A percentile compares a stretch with the other conserved stretches of the same genome.
Conservation (phyloP, 2,329 filamentous ascomycete genomes). For the Tolypocladium amazonense region DNA sequence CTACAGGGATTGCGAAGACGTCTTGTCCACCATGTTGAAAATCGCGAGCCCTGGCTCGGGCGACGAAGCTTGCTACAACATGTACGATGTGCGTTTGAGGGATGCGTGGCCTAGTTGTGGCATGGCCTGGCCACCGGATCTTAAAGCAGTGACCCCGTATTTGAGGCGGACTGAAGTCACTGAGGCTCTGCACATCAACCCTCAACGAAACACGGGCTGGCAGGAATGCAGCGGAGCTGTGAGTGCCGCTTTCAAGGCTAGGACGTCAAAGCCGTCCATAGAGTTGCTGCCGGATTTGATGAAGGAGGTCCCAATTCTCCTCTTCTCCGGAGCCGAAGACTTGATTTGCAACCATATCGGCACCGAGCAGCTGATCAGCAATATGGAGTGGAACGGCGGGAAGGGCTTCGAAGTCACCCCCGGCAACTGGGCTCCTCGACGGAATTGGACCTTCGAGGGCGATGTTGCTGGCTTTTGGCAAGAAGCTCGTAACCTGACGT, state of each 20-base stretch:
- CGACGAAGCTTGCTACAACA: constrained; percentile 66
- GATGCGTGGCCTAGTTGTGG: constrained; percentile 79
- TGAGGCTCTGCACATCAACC: constrained; percentile 70
- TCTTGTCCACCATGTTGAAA: constrained; percentile 63
- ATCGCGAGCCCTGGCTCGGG: constrained; percentile 47
- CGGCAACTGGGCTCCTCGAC: constrained; percentile 83
- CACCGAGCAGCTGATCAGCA: constrained; percentile 82
- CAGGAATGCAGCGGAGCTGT: constrained; percentile 80
- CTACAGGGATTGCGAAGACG: constrained; percentile 59
- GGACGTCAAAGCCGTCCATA: constrained; percentile 62
- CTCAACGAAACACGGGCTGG: constrained; percentile 80
- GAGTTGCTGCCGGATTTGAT: constrained; percentile 69
- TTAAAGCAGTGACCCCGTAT: constrained; percentile 69
- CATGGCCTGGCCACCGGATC: constrained; percentile 96
- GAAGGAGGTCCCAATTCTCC: constrained; percentile 63
- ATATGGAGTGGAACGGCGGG: constrained; percentile 83
- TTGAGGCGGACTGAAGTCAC: constrained; percentile 72
- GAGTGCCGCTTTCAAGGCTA: constrained; percentile 56
- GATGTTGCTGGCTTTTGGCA: constrained; percentile 87
- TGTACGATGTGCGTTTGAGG: constrained; percentile 88
- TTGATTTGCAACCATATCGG: constrained; percentile 96
- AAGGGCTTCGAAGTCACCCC: constrained; percentile 83
- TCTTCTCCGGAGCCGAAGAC: constrained; percentile 91
- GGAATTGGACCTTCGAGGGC: constrained; percentile 89
- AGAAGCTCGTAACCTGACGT: constrained; percentile 87